Percentiles rank a stretch among this genome's conserved stretches.
These are phyloP conservation scores for Skeletonema tropicum DNA, from an alignment of 108 stramenopile species.

Conservation along the genomic window DNA sequence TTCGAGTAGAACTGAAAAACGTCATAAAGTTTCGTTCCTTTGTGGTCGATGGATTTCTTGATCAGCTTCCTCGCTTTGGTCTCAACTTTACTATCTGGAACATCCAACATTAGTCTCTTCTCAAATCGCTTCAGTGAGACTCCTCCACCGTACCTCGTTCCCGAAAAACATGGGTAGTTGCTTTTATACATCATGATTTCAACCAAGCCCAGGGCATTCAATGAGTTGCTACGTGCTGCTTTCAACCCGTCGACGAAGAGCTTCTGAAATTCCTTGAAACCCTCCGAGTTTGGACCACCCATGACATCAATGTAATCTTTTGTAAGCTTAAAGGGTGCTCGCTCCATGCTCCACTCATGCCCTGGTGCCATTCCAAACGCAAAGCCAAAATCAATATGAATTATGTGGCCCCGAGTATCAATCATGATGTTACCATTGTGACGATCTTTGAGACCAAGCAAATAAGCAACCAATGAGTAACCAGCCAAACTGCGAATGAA, in stretches of 20 bases:
- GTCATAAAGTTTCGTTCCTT: constrained; percentile 74
- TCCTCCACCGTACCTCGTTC: constrained; percentile 76
- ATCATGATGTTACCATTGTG: constrained; percentile 99
- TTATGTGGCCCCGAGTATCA: constrained; percentile 91
- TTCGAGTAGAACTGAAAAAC: constrained; percentile 56
- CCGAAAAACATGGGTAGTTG: constrained; percentile 94
- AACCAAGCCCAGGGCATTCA: constrained; percentile 89
- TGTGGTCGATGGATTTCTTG: constrained; percentile 56
- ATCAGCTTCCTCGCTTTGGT: constrained; percentile 70
- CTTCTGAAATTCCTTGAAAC: constrained; percentile 83
- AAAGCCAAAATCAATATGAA: constrained; percentile 99
- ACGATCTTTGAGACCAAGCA: constrained; percentile 97
- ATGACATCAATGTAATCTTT: constrained; percentile 95
- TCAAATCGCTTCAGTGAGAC: constrained; percentile 77
- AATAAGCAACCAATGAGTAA: constrained; percentile 91
- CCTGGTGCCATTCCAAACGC: constrained; percentile 97
- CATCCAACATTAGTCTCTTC: constrained; percentile 81
- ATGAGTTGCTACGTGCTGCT: constrained; percentile 76
- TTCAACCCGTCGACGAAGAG: constrained; percentile 86
- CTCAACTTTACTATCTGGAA: constrained; percentile 74
- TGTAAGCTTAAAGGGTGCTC: constrained; percentile 98
- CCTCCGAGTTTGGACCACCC: constrained; percentile 77
- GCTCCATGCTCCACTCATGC: constrained; percentile 94
- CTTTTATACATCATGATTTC: constrained; percentile 98
- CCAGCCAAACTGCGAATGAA: constrained; percentile 90